Percentiles rank a stretch among this genome's conserved stretches.
phyloP scores from a whole-genome alignment of 2,329 filamentous ascomycete genomes.

The Hypoxylon sp. region DNA sequence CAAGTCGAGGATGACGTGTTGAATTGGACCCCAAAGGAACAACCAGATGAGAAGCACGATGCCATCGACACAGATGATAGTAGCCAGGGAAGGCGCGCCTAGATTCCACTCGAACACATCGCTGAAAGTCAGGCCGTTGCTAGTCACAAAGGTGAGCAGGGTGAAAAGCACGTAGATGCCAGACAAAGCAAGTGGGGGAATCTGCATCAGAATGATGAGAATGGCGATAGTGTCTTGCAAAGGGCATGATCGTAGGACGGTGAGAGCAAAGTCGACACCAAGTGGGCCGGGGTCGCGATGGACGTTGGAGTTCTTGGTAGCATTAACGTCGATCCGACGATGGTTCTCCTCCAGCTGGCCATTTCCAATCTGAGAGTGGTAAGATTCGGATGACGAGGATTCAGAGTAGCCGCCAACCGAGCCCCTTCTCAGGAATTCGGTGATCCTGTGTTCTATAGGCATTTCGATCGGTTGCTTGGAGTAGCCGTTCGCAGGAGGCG shows the following conservation, averaged over 20 bases:
- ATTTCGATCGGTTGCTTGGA: conserved; percentile 58
- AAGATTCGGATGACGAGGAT: conserved; percentile 69
- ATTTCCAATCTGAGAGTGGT: conserved; percentile 58
- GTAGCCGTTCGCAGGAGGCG: conserved; percentile 57
- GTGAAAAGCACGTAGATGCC: conserved; percentile 94
- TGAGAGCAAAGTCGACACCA: conserved; percentile 76
- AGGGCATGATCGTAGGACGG: conserved; percentile 90
- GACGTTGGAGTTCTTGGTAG: conserved; percentile 76
- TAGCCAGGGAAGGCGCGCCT: conserved; percentile 87
- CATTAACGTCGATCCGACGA: conserved; percentile 79
- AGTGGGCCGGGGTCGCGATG: conserved; percentile 81
- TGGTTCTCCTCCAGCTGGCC: conserved; percentile 65
- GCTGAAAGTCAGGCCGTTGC: conserved; percentile 84
- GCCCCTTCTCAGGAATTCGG: conserved; percentile 57
- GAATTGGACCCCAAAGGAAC: conserved; percentile 87
- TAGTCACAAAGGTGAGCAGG: conserved; percentile 90
- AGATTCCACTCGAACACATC: conserved; percentile 92
- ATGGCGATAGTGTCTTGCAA: conserved; percentile 97
- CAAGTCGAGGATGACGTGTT: conserved; percentile 89
- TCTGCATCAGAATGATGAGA: conserved; percentile 93
- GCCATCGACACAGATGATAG: conserved; percentile 86
- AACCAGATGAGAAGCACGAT: conserved; percentile 89
- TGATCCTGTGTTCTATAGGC: conserved; percentile 59
- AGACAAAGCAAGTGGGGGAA: conserved; percentile 89
- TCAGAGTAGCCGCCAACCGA: conserved; percentile 67